Percentiles rank a stretch among this genome's conserved stretches.
Evolutionary conservation across 768 basidiomycete genomes (phyloP).

Genomic region (Sistotremastrum niveocremeum): DNA sequence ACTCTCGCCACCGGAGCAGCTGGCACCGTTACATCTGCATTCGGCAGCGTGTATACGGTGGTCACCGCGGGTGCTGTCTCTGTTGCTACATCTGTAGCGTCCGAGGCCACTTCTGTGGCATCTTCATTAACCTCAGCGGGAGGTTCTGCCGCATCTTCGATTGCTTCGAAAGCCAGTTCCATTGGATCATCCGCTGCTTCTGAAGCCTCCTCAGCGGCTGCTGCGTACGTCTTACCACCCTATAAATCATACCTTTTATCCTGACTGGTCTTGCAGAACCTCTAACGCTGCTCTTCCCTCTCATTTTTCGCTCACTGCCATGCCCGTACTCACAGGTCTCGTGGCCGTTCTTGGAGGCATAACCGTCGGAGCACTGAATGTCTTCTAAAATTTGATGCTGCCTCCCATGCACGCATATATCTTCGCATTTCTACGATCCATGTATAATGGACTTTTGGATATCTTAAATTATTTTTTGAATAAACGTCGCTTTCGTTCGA

Average conservation of each 20-base stretch:
- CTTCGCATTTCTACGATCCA: too few species aligned
- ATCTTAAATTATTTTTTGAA: too few species aligned
- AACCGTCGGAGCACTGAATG: slow-evolving; percentile 28
- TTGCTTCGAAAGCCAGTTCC: too few species aligned
- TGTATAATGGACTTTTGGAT: too few species aligned
- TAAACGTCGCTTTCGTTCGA: too few species aligned
- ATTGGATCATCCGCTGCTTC: slow-evolving; percentile 16
- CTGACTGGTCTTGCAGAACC: not conserved
- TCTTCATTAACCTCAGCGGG: not conserved
- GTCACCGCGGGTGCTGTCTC: slow-evolving; percentile 13
- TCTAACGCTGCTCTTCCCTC: slow-evolving; percentile 10
- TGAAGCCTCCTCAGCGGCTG: slow-evolving; percentile 15
- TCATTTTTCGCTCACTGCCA: slow-evolving; percentile 9
- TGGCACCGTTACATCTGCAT: slow-evolving; percentile 33
- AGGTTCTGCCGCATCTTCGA: too few species aligned
- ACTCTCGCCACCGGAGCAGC: slow-evolving; percentile 37
- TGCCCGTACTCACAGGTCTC: slow-evolving; percentile 18
- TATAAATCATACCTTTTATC: not conserved
- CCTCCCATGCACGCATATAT: not conserved
- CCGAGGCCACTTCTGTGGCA: not conserved
- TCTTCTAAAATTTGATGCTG: slow-evolving; percentile 13
- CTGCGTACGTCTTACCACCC: not conserved
- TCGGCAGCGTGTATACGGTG: slow-evolving; percentile 39
- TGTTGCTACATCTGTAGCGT: slow-evolving; percentile 3
- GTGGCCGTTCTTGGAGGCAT: slow-evolving; percentile 17